Percentiles rank a stretch among this genome's conserved stretches.
Conservation (phyloP, 768 basidiomycete species). For the Russula ochroleuca region DNA sequence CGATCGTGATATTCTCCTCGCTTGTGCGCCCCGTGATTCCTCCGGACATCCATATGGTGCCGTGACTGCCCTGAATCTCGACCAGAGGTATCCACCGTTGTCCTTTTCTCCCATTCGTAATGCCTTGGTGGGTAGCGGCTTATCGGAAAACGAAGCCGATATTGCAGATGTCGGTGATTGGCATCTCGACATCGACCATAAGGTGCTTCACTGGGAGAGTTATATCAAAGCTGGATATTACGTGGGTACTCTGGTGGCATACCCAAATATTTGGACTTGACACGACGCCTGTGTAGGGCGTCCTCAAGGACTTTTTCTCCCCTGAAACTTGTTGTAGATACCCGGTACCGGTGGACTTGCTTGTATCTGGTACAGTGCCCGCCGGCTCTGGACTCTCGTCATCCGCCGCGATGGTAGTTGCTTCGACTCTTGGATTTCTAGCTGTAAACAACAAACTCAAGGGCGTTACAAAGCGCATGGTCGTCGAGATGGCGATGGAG, state of each 20-base stretch:
- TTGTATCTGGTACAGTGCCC: conserved; percentile 80
- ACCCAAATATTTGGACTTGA: conserved; percentile 1
- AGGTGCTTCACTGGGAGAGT: conserved; percentile 75
- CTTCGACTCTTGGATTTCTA: conserved; percentile 76
- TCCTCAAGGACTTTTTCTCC: conserved; percentile 58
- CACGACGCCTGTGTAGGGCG: conserved; percentile 44
- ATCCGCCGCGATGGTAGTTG: conserved; percentile 88
- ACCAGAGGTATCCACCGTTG: conserved; percentile 55
- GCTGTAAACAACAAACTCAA: conserved; percentile 65
- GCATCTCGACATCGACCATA: conserved; percentile 71
- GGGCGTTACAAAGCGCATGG: conserved; percentile 56
- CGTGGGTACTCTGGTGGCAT: conserved; percentile 41
- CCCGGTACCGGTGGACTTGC: conserved; percentile 62
- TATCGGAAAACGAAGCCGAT: conserved; percentile 36
- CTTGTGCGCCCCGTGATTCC: conserved; percentile 48
- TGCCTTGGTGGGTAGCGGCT: conserved; percentile 33
- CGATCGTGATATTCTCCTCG: conserved; percentile 79
- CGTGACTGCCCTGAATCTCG: conserved; percentile 60
- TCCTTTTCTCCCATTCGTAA: conserved; percentile 52
- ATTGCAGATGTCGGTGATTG: conserved; percentile 50
- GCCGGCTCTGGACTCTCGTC: conserved; percentile 84
- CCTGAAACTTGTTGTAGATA: conserved; percentile 5
- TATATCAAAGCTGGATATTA: conserved; percentile 86
- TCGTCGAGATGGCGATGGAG: conserved; percentile 78
- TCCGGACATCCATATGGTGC: conserved; percentile 42